Evolutionary conservation across 257 asterid species (phyloP).

Genomic region (Marsdenia floribunda): DNA sequence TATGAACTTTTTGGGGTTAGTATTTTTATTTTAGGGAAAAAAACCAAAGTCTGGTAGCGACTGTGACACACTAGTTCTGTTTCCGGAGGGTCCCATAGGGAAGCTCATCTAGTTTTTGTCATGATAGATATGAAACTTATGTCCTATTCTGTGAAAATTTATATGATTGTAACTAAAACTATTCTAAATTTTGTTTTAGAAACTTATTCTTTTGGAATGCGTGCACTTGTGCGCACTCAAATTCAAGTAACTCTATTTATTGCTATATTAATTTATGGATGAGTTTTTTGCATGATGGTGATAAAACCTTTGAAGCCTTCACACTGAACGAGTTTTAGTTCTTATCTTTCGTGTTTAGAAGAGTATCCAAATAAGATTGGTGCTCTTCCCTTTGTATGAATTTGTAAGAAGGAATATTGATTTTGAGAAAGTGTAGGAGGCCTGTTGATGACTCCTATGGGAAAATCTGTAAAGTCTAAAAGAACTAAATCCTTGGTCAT

Average conservation of each 20-base stretch:
- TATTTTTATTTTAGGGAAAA: neutral
- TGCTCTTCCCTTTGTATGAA: neutral
- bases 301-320: neutral
- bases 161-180: neutral
- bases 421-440: neutral
- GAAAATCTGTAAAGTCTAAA: too few relatives aligned
- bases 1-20: conserved; percentile 5
- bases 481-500: neutral
- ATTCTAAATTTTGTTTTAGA: neutral
- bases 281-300: neutral
- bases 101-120: neutral
- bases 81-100: neutral
- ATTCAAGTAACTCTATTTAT: neutral
- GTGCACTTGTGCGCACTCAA: neutral
- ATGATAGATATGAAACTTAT: neutral
- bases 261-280: neutral
- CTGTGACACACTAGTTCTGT: neutral
- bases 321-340: neutral
- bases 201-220: neutral
- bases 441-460: neutral
- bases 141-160: neutral
- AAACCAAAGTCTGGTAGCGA: neutral
- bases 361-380: neutral
- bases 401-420: neutral
- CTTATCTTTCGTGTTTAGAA: neutral